phyloP scores from a whole-genome alignment of 2,329 filamentous ascomycete species.

The Aspergillus uvarum region DNA sequence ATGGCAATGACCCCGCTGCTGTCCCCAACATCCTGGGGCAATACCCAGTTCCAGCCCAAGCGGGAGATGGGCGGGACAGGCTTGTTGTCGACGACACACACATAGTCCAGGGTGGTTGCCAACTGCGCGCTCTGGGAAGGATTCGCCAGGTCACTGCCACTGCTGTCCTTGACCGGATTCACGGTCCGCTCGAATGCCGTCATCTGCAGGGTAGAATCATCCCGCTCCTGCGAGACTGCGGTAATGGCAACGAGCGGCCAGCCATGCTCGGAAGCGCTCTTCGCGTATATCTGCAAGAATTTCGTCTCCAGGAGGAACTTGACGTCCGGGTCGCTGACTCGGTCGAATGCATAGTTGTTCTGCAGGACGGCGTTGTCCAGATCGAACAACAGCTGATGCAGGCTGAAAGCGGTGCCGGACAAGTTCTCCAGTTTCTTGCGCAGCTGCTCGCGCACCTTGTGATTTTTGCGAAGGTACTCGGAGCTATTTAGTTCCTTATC shows the following conservation, averaged over 20 bases:
- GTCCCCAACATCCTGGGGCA: background rate
- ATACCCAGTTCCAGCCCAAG: constrained; percentile 12
- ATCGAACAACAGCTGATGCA: constrained; percentile 11
- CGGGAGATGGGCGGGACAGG: background rate
- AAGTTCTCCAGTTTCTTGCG: constrained; percentile 3
- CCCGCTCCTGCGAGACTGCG: background rate
- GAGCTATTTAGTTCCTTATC: constrained; percentile 4
- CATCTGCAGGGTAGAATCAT: constrained; percentile 3
- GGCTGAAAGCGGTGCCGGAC: constrained; percentile 10
- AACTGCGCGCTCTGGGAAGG: background rate
- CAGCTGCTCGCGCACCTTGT: background rate
- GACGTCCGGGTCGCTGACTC: background rate
- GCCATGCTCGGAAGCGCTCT: background rate
- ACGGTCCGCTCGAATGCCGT: constrained; percentile 5
- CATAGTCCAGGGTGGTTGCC: constrained; percentile 2
- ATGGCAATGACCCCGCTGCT: constrained; percentile 10
- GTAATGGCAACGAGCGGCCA: constrained; percentile 5
- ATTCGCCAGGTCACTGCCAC: background rate
- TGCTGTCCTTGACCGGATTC: background rate
- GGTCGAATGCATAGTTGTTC: background rate
- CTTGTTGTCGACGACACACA: background rate
- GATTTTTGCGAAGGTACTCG: constrained; percentile 9
- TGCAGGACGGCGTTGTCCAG: constrained; percentile 6
- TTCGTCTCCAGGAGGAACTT: background rate
- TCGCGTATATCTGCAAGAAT: background rate